A percentile compares a stretch with the other conserved stretches of the same genome.
Evolutionary conservation across 139 green algal genomes (phyloP).

Genomic region (Deuterostichococcus epilithicus): DNA sequence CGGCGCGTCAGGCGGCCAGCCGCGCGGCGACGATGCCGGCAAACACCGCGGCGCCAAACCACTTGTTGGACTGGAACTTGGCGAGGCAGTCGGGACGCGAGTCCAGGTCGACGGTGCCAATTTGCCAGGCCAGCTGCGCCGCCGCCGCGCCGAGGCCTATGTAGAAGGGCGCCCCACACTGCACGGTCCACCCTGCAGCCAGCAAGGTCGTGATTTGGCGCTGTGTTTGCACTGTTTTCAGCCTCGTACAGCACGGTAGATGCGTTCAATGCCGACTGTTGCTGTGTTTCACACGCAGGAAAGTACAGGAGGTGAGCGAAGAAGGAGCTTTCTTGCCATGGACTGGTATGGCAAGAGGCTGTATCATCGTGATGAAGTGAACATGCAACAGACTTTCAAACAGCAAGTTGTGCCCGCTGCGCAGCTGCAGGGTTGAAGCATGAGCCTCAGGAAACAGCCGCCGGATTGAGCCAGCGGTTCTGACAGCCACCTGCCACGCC

Average conservation of each 20-base stretch:
- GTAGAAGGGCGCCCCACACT: constrained; percentile 33
- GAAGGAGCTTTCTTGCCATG: no score
- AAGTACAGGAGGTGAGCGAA: no score
- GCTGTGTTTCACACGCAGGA: no score
- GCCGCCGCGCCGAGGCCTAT: constrained; percentile 5
- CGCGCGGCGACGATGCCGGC: constrained; percentile 60
- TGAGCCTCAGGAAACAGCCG: constrained; percentile 13
- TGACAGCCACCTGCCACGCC: neutral
- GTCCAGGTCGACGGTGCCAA: constrained; percentile 59
- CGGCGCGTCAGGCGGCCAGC: neutral
- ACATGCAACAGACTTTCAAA: neutral
- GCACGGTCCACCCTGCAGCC: constrained; percentile 25
- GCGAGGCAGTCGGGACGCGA: constrained; percentile 67
- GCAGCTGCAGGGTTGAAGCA: no score
- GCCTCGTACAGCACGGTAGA: no score
- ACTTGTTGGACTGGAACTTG: constrained; percentile 93
- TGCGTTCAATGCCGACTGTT: no score
- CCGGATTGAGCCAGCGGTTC: neutral
- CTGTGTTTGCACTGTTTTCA: no score
- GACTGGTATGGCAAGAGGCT: neutral
- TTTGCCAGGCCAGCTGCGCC: constrained; percentile 24
- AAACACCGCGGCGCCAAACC: constrained; percentile 73
- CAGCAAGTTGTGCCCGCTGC: neutral
- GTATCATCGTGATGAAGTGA: no score
- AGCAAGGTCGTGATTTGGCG: no score